phyloP scores from a whole-genome alignment of 1,284 basidiomycete genomes.

The Cystobasidium pallidum region DNA sequence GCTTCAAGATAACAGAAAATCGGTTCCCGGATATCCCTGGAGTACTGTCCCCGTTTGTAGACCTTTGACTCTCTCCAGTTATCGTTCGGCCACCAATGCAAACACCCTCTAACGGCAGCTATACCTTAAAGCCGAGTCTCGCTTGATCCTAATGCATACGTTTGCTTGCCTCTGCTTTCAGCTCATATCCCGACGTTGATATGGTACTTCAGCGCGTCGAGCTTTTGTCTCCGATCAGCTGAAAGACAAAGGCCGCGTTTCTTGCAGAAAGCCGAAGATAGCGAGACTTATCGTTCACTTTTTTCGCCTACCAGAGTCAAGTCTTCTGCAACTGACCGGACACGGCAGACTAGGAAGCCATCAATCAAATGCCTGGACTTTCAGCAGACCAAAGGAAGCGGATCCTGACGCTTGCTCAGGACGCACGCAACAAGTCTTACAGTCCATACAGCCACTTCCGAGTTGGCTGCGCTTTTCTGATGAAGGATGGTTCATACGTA shows the following conservation, averaged over 20 bases:
- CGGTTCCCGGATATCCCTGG: no score
- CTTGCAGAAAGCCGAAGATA: no score
- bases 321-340: no score
- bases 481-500: constrained; percentile 55
- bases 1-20: no score
- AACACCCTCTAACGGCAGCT: background rate
- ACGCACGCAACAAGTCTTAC: constrained; percentile 31
- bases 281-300: no score
- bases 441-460: constrained; percentile 54
- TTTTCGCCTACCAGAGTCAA: no score
- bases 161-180: no score
- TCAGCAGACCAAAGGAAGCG: constrained; percentile 23
- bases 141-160: background rate
- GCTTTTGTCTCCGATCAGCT: background rate
- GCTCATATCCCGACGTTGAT: no score
- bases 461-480: constrained; percentile 57
- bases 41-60: background rate
- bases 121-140: background rate
- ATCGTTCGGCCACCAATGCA: background rate
- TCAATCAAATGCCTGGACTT: constrained; percentile 17
- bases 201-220: background rate
- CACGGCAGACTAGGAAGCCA: background rate
- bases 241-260: background rate
- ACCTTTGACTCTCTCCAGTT: background rate
- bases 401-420: constrained; percentile 30